Percentiles rank a stretch among this genome's conserved stretches.
Conservation (phyloP, 306 rosid species). For the Quercus aquifolioides region DNA sequence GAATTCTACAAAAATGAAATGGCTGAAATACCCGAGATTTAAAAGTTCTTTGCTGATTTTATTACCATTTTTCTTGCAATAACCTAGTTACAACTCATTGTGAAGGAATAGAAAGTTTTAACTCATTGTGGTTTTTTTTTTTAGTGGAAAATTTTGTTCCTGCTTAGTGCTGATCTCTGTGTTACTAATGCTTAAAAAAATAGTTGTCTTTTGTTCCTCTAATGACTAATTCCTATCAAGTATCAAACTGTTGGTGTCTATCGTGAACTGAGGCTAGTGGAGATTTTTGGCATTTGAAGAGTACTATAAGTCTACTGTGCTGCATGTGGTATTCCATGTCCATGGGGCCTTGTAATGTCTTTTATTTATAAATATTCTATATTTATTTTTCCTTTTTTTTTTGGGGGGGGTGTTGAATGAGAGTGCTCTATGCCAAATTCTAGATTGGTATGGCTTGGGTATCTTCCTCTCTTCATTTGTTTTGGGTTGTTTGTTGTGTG, state of each 20-base stretch:
- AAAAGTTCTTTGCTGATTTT: background rate
- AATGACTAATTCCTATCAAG: background rate
- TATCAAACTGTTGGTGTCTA: background rate
- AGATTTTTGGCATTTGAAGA: conserved; percentile 5
- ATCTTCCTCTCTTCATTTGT: background rate
- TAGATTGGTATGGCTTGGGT: background rate
- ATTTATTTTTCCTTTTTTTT: background rate
- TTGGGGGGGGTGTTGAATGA: too few relatives aligned
- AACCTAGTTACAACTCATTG: background rate
- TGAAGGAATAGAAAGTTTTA: background rate
- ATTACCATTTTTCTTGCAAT: background rate
- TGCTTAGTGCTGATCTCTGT: background rate
- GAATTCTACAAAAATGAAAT: background rate
- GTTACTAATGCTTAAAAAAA: background rate
- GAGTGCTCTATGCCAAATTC: too few relatives aligned
- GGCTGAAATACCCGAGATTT: background rate
- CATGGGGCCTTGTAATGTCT: background rate
- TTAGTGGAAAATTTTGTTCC: background rate
- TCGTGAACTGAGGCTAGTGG: background rate
- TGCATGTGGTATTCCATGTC: background rate
- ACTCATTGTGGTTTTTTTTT: background rate
- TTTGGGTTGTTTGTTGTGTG: too few relatives aligned
- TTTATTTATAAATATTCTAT: background rate
- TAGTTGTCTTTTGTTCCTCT: background rate
- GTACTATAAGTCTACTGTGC: background rate